phyloP scores from a whole-genome alignment of 2,329 filamentous ascomycete genomes.

The Fusarium lateritium region DNA sequence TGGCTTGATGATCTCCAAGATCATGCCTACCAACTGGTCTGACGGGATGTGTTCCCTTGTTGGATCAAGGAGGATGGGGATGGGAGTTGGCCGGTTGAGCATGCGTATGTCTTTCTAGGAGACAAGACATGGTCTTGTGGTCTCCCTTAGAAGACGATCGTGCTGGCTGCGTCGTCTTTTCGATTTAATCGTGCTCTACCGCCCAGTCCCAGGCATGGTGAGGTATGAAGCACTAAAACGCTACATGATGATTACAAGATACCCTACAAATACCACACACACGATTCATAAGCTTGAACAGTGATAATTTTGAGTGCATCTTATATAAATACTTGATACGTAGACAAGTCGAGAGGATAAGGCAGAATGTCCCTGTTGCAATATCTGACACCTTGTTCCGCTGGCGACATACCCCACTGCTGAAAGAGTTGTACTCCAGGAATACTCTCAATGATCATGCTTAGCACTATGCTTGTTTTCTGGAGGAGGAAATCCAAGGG shows the following conservation, averaged over 20 bases:
- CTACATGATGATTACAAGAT: constrained; percentile 38
- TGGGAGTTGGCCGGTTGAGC: constrained; percentile 43
- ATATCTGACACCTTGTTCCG: not conserved
- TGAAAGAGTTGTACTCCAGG: not conserved
- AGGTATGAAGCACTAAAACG: constrained; percentile 1
- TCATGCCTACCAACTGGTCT: constrained; percentile 54
- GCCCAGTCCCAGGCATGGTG: not conserved
- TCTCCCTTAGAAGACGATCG: not conserved
- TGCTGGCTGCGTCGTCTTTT: not conserved
- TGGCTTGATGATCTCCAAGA: constrained; percentile 78
- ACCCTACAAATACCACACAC: constrained; percentile 37
- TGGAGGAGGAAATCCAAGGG: constrained; percentile 43
- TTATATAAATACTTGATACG: not conserved
- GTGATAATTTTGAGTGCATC: not conserved
- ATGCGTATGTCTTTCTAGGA: constrained; percentile 42
- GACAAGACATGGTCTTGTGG: not conserved
- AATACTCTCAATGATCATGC: constrained; percentile 1
- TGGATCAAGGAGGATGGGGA: constrained; percentile 31
- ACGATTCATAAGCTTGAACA: not conserved
- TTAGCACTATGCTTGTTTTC: constrained; percentile 11
- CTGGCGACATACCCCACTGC: not conserved
- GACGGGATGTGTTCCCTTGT: constrained; percentile 40
- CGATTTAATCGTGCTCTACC: not conserved
- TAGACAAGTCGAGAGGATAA: not conserved
- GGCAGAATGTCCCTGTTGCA: not conserved